Evolutionary conservation across 352 stramenopile species (phyloP).

Genomic region (Phytophthora sansomeana): DNA sequence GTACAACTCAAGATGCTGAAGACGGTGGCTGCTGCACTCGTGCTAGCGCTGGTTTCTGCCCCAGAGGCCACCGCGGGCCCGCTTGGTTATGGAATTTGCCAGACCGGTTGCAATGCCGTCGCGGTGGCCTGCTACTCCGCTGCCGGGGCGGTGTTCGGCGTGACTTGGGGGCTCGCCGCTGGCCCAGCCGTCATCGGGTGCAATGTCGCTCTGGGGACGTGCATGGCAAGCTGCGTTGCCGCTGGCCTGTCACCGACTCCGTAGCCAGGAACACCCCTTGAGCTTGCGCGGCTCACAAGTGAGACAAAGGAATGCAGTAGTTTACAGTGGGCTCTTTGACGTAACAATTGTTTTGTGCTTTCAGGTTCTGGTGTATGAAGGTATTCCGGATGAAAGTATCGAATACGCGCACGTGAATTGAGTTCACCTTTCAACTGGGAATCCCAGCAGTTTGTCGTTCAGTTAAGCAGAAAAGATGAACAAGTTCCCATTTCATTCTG

Average conservation of each 20-base stretch:
- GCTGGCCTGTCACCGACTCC: constrained; percentile 33
- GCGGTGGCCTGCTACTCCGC: constrained; percentile 47
- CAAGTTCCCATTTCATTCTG: too few species aligned
- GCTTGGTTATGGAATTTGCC: constrained; percentile 45
- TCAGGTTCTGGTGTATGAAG: too few species aligned
- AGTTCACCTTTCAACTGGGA: too few species aligned
- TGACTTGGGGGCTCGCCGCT: constrained; percentile 31
- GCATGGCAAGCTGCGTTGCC: constrained; percentile 52
- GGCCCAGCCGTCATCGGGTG: constrained; percentile 25
- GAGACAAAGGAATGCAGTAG: neutral
- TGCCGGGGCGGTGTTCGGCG: constrained; percentile 46
- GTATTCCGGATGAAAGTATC: too few species aligned
- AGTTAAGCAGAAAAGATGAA: too few species aligned
- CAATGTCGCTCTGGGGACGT: constrained; percentile 40
- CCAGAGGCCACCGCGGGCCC: constrained; percentile 22
- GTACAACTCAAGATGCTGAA: constrained; percentile 25
- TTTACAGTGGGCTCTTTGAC: too few species aligned
- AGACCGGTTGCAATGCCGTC: constrained; percentile 50
- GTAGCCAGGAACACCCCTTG: constrained; percentile 5
- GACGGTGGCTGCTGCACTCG: constrained; percentile 1
- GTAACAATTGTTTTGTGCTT: too few species aligned
- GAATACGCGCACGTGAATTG: too few species aligned
- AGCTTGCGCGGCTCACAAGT: neutral
- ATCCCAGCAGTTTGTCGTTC: too few species aligned
- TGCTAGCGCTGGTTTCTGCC: constrained; percentile 5